Base-by-base conservation (phyloP, 768 basidiomycete genomes). In the Stropharia rugosoannulata region DNA sequence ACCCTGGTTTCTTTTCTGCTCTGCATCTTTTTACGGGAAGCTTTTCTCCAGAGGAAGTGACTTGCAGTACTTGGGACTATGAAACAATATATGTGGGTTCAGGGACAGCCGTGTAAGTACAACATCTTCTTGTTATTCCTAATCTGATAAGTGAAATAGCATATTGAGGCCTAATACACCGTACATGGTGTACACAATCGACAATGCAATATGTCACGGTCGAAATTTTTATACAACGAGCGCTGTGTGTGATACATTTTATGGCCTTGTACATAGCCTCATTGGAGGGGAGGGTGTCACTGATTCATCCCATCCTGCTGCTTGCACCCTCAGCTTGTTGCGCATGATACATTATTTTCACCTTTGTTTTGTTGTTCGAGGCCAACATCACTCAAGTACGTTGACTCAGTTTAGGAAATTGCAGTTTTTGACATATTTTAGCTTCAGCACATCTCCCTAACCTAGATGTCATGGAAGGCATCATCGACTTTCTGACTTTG, bases 311-410 rank as follows among this genome's bases (percentile, higher is more conserved):
- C 46, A 40, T 46, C 45, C 45, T 27, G 19, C 45, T 8, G 19
- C 35, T 10, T 35, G 45, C 16, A n/a, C 43, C 22, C 52, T 54
- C n/a, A n/a, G n/a, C n/a, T 42, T 54, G n/a, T 37, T 54, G 29
- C 52, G 32, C 15, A 19, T 54, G 43, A 11, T 54, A 0, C 52
- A 54, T 37, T 54, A 46, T 42, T 54, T 54, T 18, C 35, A 54
- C 39, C 42, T 16, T 8, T 36, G n/a, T 18, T 46, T 54, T 36
- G 32, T 54, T 19, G 3, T 54, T 15, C 41, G 42, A 7, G 29
- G 9, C n/a, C 51, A 44, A 44, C n/a, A 44, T 18, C 15, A 44
- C 16, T 9, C 43, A 44, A 27, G 43, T 44, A 44, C 18, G 27
- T 15, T 10, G 18, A 44, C 15, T 7, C 19, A 4, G 16, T 44